Evolutionary conservation across 169 alveolate species (phyloP), one percentile per base, ranked within the genome.

Genomic region (Babesia bovis): DNA sequence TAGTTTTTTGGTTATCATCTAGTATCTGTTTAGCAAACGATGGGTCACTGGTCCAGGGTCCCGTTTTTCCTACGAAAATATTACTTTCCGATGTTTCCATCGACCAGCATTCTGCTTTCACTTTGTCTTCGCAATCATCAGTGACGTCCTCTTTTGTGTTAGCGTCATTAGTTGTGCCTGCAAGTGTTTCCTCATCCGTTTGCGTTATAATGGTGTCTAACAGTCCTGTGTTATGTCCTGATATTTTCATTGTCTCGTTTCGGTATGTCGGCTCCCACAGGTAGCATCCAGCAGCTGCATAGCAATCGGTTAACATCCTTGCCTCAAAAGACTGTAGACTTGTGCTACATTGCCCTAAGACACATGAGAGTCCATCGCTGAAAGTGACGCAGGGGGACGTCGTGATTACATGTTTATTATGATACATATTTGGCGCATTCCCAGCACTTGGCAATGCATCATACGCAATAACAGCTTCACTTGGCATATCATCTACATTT

Each of bases 281-380:
- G 49, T 78, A 78, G 42, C 87, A 78, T 1, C 87, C 87, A 13
- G 82, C 69, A 6, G 82, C 63, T 26, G 87, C 21, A 38, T 61
- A 58, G 19, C 87, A 78, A 10, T 67, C 87, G 1, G 87, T 67
- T 15, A 53, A 40, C 10, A 55, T 40, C 1, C 32, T 13, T 4
- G 30, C 36, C 9, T 57, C 49, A 45, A 56, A 56, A 4, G 71
- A 57, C n/a, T 78, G 55, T 44, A 21, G 17, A 12, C 81, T 65
- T 9, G 87, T 78, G 35, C 68, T 19, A 47, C 87, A 78, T 25
- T 17, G 28, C n/a, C 87, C 87, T 38, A 57, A 30, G 35, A 38
- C 53, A 47, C 87, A 78, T 7, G 44, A 57, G 32, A 67, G 59
- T 38, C 83, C 82, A 38, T 49, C 63, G 30, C 17, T 19, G 28